Percentiles rank a stretch among this genome's conserved stretches.
Evolutionary conservation across 148 eudicot genomes (phyloP).

Genomic region (Vaccinium corymbosum): DNA sequence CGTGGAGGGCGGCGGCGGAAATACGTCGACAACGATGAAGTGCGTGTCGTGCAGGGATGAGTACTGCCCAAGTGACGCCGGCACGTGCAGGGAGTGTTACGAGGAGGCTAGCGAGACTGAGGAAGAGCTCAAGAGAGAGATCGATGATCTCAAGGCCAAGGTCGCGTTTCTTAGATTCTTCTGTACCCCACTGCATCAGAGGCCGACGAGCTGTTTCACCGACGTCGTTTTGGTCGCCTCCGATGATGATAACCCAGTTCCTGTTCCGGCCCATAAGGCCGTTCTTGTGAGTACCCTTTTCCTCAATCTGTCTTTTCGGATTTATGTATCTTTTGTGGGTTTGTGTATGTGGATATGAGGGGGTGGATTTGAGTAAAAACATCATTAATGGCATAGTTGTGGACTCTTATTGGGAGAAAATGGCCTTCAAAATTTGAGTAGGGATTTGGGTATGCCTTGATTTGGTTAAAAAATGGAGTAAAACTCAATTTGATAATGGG

Average conservation of each 20-base stretch:
- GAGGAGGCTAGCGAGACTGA: conserved; percentile 89
- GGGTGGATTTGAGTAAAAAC: no score
- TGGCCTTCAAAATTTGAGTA: no score
- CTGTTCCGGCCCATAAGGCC: conserved; percentile 70
- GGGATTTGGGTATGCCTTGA: no score
- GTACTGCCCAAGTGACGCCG: conserved; percentile 46
- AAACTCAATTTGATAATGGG: no score
- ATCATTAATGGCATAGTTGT: no score
- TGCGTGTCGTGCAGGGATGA: conserved; percentile 74
- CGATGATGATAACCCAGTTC: conserved; percentile 35
- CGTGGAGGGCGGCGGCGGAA: not conserved
- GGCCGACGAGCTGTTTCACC: conserved; percentile 34
- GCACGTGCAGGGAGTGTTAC: conserved; percentile 88
- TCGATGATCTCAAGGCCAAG: conserved; percentile 69
- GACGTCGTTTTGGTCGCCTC: conserved; percentile 72
- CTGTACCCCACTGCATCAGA: conserved; percentile 13
- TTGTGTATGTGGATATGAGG: not conserved
- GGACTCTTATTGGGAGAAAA: no score
- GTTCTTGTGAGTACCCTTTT: conserved; percentile 48
- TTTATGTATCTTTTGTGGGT: not conserved
- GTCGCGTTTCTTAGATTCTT: conserved; percentile 53
- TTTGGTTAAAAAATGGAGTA: no score
- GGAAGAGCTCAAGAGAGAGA: conserved; percentile 73
- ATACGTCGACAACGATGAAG: conserved; percentile 16
- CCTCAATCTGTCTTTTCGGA: no score